Percentiles rank a stretch among this genome's conserved stretches.
These are phyloP conservation scores for Cafeteria roenbergensis DNA, from an alignment of 108 stramenopile genomes.

Conservation along the genomic window DNA sequence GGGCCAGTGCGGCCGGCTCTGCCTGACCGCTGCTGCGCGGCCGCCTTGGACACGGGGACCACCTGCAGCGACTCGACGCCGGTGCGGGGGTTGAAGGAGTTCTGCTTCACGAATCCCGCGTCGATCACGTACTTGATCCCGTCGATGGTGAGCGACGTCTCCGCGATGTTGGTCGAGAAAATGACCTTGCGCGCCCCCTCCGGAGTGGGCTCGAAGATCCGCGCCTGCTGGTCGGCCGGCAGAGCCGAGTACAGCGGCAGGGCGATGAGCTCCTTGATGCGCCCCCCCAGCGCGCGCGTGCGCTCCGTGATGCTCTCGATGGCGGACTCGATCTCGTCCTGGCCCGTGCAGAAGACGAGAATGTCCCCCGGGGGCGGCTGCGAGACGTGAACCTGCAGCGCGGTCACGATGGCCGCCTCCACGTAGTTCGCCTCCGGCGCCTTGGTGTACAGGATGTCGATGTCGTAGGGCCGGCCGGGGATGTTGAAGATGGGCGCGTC, in stretches of 20 bases:
- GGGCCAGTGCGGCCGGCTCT: conserved; percentile 88
- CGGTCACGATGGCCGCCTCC: conserved; percentile 92
- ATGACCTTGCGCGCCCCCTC: conserved; percentile 87
- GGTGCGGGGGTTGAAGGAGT: conserved; percentile 78
- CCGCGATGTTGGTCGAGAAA: conserved; percentile 94
- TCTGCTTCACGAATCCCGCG: conserved; percentile 94
- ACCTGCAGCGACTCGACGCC: conserved; percentile 94
- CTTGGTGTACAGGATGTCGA: conserved; percentile 90
- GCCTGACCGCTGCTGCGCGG: conserved; percentile 80
- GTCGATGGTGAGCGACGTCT: conserved; percentile 85
- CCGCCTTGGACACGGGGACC: conserved; percentile 89
- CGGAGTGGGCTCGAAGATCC: conserved; percentile 90
- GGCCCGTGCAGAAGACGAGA: conserved; percentile 91
- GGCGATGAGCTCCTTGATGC: conserved; percentile 85
- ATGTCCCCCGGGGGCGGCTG: conserved; percentile 91
- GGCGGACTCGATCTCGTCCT: conserved; percentile 96
- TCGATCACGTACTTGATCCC: conserved; percentile 97
- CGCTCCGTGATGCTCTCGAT: conserved; percentile 74
- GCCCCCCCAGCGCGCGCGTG: conserved; percentile 64
- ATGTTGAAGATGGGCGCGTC: conserved; percentile 94
- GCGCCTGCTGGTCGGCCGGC: conserved; percentile 95
- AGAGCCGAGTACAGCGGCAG: conserved; percentile 95
- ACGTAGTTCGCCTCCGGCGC: conserved; percentile 98
- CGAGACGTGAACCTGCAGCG: conserved; percentile 88
- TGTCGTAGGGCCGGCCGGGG: conserved; percentile 71